Evolutionary conservation across 352 stramenopile genomes (phyloP), one percentile per base, ranked within the genome.

Genomic region (Globisporangium radiosum): DNA sequence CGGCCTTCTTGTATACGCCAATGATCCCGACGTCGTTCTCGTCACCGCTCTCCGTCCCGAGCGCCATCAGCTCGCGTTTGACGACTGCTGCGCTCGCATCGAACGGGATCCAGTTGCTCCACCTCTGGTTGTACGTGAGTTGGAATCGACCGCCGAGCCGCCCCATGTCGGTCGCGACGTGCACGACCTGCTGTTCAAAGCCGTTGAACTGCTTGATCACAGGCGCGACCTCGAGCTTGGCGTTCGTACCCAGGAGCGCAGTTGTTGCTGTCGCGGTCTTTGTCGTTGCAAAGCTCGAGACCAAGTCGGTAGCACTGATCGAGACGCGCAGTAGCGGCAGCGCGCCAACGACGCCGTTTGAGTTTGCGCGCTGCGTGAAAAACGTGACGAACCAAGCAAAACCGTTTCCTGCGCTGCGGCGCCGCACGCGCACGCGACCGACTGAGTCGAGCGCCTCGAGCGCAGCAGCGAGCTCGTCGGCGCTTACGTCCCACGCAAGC

Each of bases 151-250:
- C 96, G 10, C 82, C 79, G 2, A 98, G 80, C 0, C 54, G 68
- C 0, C 80, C 84, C 4, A 65, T 63, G 17, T 77, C 84, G 1
- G 87, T 82, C 2, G 70, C 73, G 11, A 98, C 71, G 4, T 71
- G 86, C 3, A 98, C 64, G 6, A 78, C 81, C 58, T 98, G 95
- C 63, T 98, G 88, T 40, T 97, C 93, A 56, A 85, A 98, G 5
- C 96, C 95, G 17, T 95, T 91, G 65, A 92, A 96, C 9, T 81
- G 87, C 15, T 87, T 69, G 5, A 98, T 85, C 42, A 95, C 73
- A 2, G 89, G 92, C 6, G 73, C 70, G 15, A 92, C 77, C 10
- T 82, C 71, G 10, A 98, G 51, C 50, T 74, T 77, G 4, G 81
- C 89, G 52, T 76, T 81, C 7, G 84, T 96, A 9, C 92, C 92